These are phyloP conservation scores for Bothriochloa decipiens DNA, from an alignment of 176 grass and related monocot species.

Conservation along the genomic window DNA sequence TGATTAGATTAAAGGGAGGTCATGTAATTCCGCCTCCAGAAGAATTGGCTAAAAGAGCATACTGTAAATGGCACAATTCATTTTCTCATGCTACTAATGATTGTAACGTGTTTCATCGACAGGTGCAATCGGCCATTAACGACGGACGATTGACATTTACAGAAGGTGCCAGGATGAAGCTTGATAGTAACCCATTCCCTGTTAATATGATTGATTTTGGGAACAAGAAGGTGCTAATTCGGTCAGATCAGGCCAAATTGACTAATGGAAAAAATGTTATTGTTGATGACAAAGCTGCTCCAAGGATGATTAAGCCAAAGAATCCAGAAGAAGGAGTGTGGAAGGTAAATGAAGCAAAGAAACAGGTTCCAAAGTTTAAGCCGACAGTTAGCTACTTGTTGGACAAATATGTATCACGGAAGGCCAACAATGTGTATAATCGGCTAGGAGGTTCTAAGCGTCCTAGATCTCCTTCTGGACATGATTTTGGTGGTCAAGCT, in stretches of 20 bases:
- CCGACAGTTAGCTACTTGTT: neutral
- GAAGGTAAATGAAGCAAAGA: neutral
- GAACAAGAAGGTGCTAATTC: neutral
- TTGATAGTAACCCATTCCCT: neutral
- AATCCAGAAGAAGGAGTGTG: neutral
- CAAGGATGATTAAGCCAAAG: neutral
- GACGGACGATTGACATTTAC: conserved; percentile 9
- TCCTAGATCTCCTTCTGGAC: neutral
- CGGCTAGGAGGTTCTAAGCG: neutral
- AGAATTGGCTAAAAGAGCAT: neutral
- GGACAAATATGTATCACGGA: neutral
- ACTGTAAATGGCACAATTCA: neutral
- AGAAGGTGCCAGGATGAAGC: neutral
- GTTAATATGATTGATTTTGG: neutral
- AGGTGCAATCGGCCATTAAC: neutral
- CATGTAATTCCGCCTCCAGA: conserved; percentile 4
- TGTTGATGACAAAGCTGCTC: neutral
- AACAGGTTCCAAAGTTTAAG: neutral
- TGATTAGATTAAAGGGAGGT: neutral
- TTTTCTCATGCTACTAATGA: conserved; percentile 13
- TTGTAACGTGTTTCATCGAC: neutral
- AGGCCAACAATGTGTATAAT: neutral
- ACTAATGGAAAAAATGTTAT: neutral
- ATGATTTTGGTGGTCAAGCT: neutral
- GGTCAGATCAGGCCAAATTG: neutral